These are phyloP conservation scores for Clitopilus passeckerianus DNA, from an alignment of 768 basidiomycete genomes.

Conservation along the genomic window DNA sequence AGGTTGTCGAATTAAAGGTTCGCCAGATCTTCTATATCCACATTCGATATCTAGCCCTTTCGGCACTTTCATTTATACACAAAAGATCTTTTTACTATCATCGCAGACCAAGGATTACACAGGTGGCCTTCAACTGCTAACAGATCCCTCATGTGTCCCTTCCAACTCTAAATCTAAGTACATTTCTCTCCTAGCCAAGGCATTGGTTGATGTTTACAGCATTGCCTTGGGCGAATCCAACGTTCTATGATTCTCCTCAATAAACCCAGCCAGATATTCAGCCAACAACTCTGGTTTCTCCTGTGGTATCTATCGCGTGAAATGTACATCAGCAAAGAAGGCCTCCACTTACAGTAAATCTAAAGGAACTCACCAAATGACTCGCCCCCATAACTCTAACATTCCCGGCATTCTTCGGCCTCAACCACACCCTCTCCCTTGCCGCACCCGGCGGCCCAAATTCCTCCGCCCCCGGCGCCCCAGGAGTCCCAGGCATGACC, in stretches of 20 bases:
- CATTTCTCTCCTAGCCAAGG: no score
- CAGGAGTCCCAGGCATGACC: conserved; percentile 37
- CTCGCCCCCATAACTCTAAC: conserved; percentile 31
- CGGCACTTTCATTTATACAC: no score
- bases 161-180: no score
- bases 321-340: not conserved
- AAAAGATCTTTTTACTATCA: no score
- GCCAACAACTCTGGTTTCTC: not conserved
- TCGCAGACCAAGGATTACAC: no score
- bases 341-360: not conserved
- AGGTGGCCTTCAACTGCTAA: no score
- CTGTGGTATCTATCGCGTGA: not conserved
- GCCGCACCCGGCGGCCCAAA: conserved; percentile 29
- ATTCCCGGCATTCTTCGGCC: conserved; percentile 37
- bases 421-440: conserved; percentile 35
- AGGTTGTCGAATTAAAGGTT: no score
- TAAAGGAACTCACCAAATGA: conserved; percentile 33
- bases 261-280: not conserved
- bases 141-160: no score
- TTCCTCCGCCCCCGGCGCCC: conserved; percentile 28
- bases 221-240: not conserved
- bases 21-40: no score
- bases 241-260: not conserved
- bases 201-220: not conserved
- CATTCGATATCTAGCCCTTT: no score